Percentiles rank a stretch among this genome's conserved stretches.
These are phyloP conservation scores for Pinus tabuliformis DNA, from an alignment of 75 land plant species.

Conservation along the genomic window DNA sequence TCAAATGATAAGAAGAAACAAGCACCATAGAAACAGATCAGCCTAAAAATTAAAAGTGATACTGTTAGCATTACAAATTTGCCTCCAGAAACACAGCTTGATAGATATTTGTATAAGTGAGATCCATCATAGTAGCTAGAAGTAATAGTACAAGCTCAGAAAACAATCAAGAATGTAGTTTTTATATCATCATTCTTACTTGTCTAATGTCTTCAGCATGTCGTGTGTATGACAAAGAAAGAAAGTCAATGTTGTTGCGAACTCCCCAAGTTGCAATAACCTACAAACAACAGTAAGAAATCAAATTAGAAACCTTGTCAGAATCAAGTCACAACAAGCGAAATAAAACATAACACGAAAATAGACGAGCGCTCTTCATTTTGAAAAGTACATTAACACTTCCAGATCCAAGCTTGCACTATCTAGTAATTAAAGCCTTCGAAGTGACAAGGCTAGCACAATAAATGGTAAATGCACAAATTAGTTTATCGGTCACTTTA, in stretches of 20 bases:
- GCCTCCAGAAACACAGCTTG: background rate
- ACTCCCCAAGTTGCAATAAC: conserved; percentile 77
- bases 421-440: background rate
- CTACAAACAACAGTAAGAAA: conserved; percentile 13
- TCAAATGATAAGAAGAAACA: background rate
- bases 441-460: background rate
- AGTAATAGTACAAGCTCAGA: background rate
- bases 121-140: background rate
- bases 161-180: background rate
- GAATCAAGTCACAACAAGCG: background rate
- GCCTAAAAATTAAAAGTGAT: background rate
- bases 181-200: conserved; percentile 21
- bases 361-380: background rate
- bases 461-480: background rate
- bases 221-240: conserved; percentile 84
- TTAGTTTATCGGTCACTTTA: background rate
- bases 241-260: conserved; percentile 78
- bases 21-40: background rate
- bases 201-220: conserved; percentile 86
- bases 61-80: background rate
- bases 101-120: background rate
- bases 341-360: background rate
- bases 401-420: background rate
- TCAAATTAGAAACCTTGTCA: background rate
- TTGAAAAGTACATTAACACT: background rate